Evolutionary conservation across 1,139 yeast genomes (phyloP).

Genomic region (Pichia sp.): DNA sequence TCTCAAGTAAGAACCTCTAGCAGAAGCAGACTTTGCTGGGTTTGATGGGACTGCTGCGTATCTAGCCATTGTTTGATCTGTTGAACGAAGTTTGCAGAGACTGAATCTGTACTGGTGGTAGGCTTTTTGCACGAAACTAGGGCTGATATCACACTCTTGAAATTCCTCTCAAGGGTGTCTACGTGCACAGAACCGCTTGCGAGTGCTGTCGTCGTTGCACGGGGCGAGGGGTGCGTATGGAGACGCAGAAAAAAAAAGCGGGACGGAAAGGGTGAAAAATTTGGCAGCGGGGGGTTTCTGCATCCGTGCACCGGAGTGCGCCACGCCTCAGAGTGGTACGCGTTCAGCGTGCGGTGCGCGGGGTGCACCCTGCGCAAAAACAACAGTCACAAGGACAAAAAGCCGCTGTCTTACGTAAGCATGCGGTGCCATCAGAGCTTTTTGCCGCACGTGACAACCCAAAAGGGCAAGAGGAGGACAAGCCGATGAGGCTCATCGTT

Average conservation of each 20-base stretch:
- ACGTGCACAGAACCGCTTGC: not conserved
- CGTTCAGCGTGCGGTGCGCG: not conserved
- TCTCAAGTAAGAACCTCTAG: conserved; percentile 99
- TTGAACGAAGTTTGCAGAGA: conserved; percentile 6
- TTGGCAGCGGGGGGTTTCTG: not conserved
- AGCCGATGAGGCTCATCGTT: too few species aligned
- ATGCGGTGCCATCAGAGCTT: not conserved
- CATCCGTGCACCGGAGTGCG: not conserved
- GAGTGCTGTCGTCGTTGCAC: not conserved
- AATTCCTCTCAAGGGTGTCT: too few species aligned
- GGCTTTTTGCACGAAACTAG: too few species aligned
- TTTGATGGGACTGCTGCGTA: conserved; percentile 98
- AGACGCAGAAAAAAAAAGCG: not conserved
- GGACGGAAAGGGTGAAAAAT: not conserved
- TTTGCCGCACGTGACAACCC: too few species aligned
- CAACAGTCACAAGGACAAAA: not conserved
- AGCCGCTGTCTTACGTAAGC: not conserved
- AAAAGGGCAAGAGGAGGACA: too few species aligned
- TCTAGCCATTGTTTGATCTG: conserved; percentile 58
- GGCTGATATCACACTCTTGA: too few species aligned
- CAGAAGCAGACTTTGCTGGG: conserved; percentile 99
- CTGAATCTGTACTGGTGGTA: too few species aligned
- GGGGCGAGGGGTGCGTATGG: not conserved
- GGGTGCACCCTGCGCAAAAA: not conserved
- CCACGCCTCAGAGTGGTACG: not conserved